These are phyloP conservation scores for Globisporangium cederbergense DNA, from an alignment of 352 stramenopile species.

Conservation along the genomic window DNA sequence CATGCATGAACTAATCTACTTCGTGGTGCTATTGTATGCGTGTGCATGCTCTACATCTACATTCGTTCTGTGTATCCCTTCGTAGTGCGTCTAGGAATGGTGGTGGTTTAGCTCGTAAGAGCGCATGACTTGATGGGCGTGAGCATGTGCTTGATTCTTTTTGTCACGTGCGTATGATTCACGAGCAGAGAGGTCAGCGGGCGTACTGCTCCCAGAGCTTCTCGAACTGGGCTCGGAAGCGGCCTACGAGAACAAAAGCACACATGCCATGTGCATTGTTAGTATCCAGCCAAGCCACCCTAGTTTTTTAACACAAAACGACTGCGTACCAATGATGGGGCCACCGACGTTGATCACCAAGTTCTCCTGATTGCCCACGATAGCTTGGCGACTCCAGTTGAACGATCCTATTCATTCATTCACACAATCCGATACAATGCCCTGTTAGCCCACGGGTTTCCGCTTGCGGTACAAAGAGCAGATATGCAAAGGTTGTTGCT, in stretches of 20 bases:
- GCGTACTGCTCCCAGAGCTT: conserved; percentile 61
- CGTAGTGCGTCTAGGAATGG: background rate
- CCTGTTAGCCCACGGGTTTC: background rate
- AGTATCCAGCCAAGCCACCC: background rate
- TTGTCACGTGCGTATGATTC: background rate
- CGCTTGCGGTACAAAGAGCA: background rate
- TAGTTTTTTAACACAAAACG: background rate
- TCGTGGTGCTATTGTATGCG: background rate
- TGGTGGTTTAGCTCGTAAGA: background rate
- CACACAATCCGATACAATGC: background rate
- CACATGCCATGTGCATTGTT: background rate
- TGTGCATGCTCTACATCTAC: background rate
- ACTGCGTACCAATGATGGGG: conserved; percentile 42
- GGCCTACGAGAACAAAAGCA: conserved; percentile 19
- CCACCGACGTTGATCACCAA: conserved; percentile 49
- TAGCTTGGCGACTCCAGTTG: conserved; percentile 72
- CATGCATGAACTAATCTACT: background rate
- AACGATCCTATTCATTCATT: conserved; percentile 40
- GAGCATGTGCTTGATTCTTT: too few species aligned
- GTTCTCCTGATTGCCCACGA: conserved; percentile 65
- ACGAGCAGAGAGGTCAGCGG: conserved; percentile 18
- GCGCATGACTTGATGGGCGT: background rate
- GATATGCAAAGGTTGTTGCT: background rate
- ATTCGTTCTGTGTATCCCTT: conserved; percentile 2
- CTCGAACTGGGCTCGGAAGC: conserved; percentile 59